Evolutionary conservation across 2,329 filamentous ascomycete genomes (phyloP).

Genomic region (Cordyceps tenuipes): DNA sequence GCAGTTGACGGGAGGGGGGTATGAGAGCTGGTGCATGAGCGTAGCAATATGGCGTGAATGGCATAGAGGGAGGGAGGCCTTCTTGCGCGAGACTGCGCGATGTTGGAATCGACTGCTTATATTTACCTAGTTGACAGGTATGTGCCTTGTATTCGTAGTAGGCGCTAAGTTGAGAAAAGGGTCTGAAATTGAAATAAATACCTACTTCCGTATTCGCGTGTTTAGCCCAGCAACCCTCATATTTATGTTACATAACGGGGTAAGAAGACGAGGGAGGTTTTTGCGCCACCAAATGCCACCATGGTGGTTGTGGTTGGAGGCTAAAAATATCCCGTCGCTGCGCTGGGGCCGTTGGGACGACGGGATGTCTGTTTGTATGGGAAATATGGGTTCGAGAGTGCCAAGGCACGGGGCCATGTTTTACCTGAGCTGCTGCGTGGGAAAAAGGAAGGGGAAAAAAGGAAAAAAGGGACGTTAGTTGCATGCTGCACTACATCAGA

Average conservation of each 20-base stretch:
- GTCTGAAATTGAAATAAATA: neutral
- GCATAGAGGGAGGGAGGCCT: neutral
- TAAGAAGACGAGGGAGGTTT: neutral
- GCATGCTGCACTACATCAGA: neutral
- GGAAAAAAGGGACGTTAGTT: neutral
- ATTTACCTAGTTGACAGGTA: no score
- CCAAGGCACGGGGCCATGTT: neutral
- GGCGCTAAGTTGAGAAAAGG: no score
- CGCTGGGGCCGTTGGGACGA: neutral
- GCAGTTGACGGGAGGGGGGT: neutral
- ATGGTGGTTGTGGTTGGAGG: no score
- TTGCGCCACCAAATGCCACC: no score
- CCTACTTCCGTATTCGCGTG: no score
- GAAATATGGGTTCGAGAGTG: neutral
- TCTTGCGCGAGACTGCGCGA: neutral
- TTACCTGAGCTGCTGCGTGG: neutral
- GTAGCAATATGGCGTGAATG: neutral
- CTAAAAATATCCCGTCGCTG: no score
- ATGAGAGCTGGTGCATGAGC: neutral
- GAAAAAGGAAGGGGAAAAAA: no score
- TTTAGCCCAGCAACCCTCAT: neutral
- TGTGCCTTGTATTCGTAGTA: no score
- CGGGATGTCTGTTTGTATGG: neutral
- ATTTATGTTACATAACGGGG: neutral
- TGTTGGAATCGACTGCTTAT: neutral